Evolutionary conservation across 768 basidiomycete genomes (phyloP).

Genomic region (Amanita rubescens): DNA sequence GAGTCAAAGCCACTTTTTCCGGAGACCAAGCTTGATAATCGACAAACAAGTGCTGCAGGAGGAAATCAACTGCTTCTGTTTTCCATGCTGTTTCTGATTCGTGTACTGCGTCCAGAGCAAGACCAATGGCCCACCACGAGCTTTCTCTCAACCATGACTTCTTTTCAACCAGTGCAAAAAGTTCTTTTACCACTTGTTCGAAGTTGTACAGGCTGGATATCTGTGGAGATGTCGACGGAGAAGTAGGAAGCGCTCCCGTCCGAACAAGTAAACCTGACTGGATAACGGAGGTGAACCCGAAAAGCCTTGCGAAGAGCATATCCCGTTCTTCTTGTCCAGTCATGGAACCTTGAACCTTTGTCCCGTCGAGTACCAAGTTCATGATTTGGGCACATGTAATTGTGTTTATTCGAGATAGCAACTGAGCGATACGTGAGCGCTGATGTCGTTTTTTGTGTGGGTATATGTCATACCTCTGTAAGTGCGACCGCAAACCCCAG

Average conservation of each 20-base stretch:
- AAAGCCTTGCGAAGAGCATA: slow-evolving; percentile 83
- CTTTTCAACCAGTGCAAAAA: slow-evolving; percentile 66
- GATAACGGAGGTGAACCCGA: slow-evolving; percentile 80
- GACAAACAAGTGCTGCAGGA: slow-evolving; percentile 46
- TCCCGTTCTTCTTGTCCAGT: slow-evolving; percentile 92
- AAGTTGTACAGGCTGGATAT: slow-evolving; percentile 56
- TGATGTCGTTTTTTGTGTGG: neutral
- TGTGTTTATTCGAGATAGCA: slow-evolving; percentile 71
- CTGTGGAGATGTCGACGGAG: slow-evolving; percentile 44
- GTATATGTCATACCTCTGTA: slow-evolving; percentile 63
- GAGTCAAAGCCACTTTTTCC: slow-evolving; percentile 78
- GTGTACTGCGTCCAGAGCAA: slow-evolving; percentile 54
- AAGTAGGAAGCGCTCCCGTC: slow-evolving; percentile 42
- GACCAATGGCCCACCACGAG: slow-evolving; percentile 75
- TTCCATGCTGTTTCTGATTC: slow-evolving; percentile 65
- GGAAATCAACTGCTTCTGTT: slow-evolving; percentile 45
- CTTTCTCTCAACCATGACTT: slow-evolving; percentile 91
- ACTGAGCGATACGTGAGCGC: slow-evolving; percentile 34
- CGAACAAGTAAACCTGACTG: slow-evolving; percentile 79
- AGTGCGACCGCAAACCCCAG: slow-evolving; percentile 94
- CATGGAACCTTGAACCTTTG: slow-evolving; percentile 69
- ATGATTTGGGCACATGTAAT: slow-evolving; percentile 74
- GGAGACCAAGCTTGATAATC: slow-evolving; percentile 66
- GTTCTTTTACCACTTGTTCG: slow-evolving; percentile 45
- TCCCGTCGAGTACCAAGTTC: slow-evolving; percentile 63